Evolutionary conservation across 306 rosid genomes (phyloP).

Genomic region (Inga oerstediana): DNA sequence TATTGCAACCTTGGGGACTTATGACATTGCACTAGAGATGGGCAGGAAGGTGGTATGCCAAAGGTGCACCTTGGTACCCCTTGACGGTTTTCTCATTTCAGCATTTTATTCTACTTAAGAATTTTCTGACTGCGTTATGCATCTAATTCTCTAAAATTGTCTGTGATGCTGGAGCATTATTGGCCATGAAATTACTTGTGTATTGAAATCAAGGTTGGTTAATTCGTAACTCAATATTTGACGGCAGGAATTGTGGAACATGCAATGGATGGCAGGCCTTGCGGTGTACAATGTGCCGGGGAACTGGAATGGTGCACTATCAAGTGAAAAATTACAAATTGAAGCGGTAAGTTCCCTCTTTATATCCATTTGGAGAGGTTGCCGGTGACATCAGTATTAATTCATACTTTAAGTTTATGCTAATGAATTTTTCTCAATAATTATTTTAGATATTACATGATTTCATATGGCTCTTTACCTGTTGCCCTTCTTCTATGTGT

Average conservation of each 20-base stretch:
- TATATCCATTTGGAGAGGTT: slow-evolving; percentile 23
- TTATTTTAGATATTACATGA: background rate
- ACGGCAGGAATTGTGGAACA: slow-evolving; percentile 73
- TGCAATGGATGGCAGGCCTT: slow-evolving; percentile 98
- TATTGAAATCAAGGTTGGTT: slow-evolving; percentile 21
- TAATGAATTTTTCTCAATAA: background rate
- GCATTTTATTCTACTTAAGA: background rate
- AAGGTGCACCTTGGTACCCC: slow-evolving; percentile 58
- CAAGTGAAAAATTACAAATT: slow-evolving; percentile 76
- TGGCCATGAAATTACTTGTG: background rate
- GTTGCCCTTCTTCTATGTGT: slow-evolving; percentile 33
- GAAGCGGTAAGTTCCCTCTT: slow-evolving; percentile 55
- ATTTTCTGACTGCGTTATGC: slow-evolving; percentile 2
- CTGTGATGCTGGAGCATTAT: background rate
- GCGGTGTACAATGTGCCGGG: slow-evolving; percentile 84
- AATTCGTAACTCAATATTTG: slow-evolving; percentile 33
- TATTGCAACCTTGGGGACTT: slow-evolving; percentile 90
- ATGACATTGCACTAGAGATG: slow-evolving; percentile 87
- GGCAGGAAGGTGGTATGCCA: slow-evolving; percentile 94
- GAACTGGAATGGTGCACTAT: slow-evolving; percentile 92
- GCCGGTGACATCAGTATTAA: background rate
- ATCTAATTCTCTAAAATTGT: background rate
- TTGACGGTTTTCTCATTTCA: slow-evolving; percentile 19
- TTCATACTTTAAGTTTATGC: background rate
- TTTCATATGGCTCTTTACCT: background rate